Base-by-base conservation (phyloP, 2,329 filamentous ascomycete species). In the Trichoderma oligosporum region DNA sequence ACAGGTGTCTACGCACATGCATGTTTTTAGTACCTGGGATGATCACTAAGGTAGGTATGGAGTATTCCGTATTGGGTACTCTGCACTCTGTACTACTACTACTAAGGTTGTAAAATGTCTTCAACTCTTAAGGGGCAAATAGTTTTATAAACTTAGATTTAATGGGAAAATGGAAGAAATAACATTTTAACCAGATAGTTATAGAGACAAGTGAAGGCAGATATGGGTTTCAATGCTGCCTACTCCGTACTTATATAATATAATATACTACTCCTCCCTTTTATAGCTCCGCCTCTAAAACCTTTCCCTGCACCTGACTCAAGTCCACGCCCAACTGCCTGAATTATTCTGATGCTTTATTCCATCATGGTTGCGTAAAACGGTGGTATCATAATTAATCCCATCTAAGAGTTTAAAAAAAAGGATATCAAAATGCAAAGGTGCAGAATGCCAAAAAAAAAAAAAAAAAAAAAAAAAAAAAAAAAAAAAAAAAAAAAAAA, bases 351-450 rank as follows among this genome's bases (percentile, higher is more conserved):
- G 20, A 14, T 14, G 49, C 9, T 35, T 53, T n/a, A 41, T 35
- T 33, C 18, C n/a, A 18, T 44, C 27, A 24, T 7, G 11, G 18
- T 41, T 25, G 14, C 38, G 29, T 22, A 53, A 52, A 24, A n/a
- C n/a, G 48, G 18, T 53, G 49, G 49, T 53, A 53, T 53, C 49
- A 53, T 53, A 44, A 29, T 4, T 44, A 31, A 29, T 22, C 49
- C 38, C 16, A 20, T 36, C 18, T 44, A 33, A 33, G 11, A 18
- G 7, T 14, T 9, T 18, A 38, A 25, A 18, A 9, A 31, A 31
- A 36, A 42, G n/a, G n/a, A n/a, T n/a, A n/a, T n/a, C n/a, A n/a
- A n/a, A n/a, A n/a, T n/a, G n/a, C n/a, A n/a, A n/a, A n/a, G n/a
- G n/a, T n/a, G n/a, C n/a, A n/a, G n/a, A n/a, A n/a, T n/a, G n/a